Base-by-base conservation (phyloP, 306 rosid species). In the Malus asiatica region DNA sequence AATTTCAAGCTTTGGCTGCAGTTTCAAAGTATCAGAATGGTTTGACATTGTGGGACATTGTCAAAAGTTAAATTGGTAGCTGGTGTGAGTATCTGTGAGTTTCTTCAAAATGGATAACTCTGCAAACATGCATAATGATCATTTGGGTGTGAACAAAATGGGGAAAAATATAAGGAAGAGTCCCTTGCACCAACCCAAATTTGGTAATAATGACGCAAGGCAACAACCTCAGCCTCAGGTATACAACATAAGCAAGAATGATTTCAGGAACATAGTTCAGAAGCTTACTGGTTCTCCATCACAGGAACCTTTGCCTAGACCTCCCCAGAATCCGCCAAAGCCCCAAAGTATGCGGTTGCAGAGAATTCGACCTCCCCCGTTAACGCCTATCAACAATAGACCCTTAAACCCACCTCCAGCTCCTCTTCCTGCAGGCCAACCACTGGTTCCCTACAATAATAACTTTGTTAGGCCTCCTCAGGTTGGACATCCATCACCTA, bases 181-280 rank as follows among this genome's bases (percentile, higher is more conserved):
- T 71, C 98, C 98, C 27, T 38, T 89, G 35, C 93, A 94, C 84
- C 98, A 92, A 58, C 96, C 97, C 22, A 92, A 90, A 85, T 90
- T 84, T 33, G 80, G 77, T 57, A 92, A 80, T 79, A 88, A 83
- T 79, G 81, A 89, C 55, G 71, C 93, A 48, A 85, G 90, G 76
- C 98, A 85, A 75, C 98, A 94, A 57, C 97, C 98, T 68, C 98
- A 92, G 77, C 98, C 98, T 71, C 97, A 90, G 87, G 97, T 94
- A 65, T 94, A 92, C 86, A 92, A 94, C 81, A 94, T 94, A 71
- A 92, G 97, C 87, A 94, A 94, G 89, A 92, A 92, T 42, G 98
- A 94, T 60, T 94, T 94, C 64, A 77, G 98, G 66, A 93, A 90
- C 76, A 88, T 94, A 74, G 98, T 94, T 77, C 98, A 94, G 89